Evolutionary conservation across 139 green algal species (phyloP).

Genomic region (Eudorina sp.): DNA sequence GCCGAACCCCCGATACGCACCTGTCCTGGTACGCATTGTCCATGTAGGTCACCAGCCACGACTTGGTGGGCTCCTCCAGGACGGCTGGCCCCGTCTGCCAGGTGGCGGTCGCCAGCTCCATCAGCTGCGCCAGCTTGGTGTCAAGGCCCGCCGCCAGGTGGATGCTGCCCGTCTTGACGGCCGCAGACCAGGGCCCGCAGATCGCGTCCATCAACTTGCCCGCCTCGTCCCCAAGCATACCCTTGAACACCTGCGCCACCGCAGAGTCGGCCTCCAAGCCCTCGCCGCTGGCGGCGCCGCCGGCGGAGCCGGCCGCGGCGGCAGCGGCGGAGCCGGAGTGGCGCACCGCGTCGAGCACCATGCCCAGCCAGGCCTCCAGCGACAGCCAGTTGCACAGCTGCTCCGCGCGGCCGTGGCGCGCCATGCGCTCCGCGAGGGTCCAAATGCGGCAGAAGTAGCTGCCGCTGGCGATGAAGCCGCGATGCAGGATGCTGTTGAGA

Average conservation of each 20-base stretch:
- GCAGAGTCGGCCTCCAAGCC: not conserved
- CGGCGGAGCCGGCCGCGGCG: not conserved
- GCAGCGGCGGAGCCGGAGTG: not conserved
- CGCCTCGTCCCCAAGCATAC: not conserved
- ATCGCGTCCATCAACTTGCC: not conserved
- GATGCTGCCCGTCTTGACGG: not conserved
- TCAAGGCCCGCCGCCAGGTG: constrained; percentile 9
- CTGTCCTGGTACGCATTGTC: not conserved
- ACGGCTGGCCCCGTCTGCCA: not conserved
- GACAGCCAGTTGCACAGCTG: constrained; percentile 16
- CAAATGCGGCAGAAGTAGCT: constrained; percentile 18
- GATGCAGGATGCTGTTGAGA: not conserved
- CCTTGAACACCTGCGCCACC: not conserved
- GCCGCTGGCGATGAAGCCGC: not conserved
- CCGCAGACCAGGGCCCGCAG: not conserved
- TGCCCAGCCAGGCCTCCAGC: constrained; percentile 10
- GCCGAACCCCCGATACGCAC: too few species aligned
- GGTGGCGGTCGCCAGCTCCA: not conserved
- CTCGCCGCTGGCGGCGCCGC: not conserved
- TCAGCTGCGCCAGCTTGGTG: not conserved
- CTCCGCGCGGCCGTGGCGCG: not conserved
- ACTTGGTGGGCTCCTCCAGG: not conserved
- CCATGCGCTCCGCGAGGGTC: constrained; percentile 39
- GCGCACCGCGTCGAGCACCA: not conserved
- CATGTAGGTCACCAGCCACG: constrained; percentile 21